Evolutionary conservation across 2,329 filamentous ascomycete genomes (phyloP).

Genomic region (Calonectria multiphialidica): DNA sequence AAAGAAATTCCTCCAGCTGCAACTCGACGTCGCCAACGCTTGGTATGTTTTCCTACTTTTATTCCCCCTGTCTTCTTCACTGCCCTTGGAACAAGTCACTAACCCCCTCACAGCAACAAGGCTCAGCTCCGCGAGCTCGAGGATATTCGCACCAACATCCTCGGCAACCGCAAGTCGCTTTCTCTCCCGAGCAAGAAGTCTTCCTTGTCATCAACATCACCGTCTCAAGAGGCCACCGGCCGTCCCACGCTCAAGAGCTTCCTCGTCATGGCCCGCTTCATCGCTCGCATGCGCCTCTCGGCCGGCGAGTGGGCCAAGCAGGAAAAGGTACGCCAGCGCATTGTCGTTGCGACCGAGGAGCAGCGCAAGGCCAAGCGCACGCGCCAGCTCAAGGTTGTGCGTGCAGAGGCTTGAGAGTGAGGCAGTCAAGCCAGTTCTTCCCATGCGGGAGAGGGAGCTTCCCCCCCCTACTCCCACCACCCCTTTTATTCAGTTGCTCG

Average conservation of each 20-base stretch:
- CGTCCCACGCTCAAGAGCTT: slow-evolving; percentile 57
- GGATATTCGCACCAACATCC: slow-evolving; percentile 72
- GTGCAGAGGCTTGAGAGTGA: slow-evolving; percentile 46
- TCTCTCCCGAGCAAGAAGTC: slow-evolving; percentile 41
- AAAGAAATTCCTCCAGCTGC: slow-evolving; percentile 84
- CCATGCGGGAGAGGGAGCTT: neutral
- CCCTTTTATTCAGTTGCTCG: neutral
- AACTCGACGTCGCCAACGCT: slow-evolving; percentile 86
- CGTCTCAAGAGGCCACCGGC: slow-evolving; percentile 19
- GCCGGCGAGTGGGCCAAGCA: slow-evolving; percentile 64
- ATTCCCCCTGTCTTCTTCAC: neutral
- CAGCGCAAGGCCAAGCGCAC: slow-evolving; percentile 59
- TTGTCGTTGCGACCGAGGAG: slow-evolving; percentile 63
- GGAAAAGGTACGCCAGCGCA: slow-evolving; percentile 61
- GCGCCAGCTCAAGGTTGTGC: slow-evolving; percentile 54
- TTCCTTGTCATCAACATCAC: slow-evolving; percentile 12
- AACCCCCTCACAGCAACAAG: slow-evolving; percentile 77
- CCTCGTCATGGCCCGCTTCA: slow-evolving; percentile 62
- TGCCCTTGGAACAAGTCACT: neutral
- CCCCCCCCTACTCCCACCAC: too few relatives aligned
- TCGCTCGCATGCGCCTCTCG: slow-evolving; percentile 62
- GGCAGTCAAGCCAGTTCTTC: neutral
- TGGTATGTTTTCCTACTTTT: slow-evolving; percentile 74
- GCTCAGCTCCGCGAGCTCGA: slow-evolving; percentile 88
- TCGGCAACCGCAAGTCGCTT: slow-evolving; percentile 53